A percentile compares a stretch with the other conserved stretches of the same genome.
Evolutionary conservation across 2,329 filamentous ascomycete species (phyloP).

Genomic region (Oidium heveae): DNA sequence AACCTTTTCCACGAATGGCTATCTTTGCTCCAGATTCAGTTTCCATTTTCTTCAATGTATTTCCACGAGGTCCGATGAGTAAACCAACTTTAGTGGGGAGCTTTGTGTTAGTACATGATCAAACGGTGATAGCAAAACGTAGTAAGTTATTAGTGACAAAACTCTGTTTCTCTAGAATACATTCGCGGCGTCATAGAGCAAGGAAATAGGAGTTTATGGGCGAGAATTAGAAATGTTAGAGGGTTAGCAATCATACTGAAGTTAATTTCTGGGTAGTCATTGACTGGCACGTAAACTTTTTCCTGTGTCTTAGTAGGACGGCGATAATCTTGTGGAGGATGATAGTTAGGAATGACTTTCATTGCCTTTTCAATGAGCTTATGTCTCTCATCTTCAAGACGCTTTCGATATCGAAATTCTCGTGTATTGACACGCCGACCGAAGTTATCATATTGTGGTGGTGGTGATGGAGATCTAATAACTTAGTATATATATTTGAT

Average conservation of each 20-base stretch:
- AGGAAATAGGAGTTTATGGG: slow-evolving; percentile 15
- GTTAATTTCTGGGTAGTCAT: slow-evolving; percentile 99
- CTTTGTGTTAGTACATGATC: slow-evolving; percentile 64
- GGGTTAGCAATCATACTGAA: slow-evolving; percentile 99
- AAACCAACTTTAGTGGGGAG: slow-evolving; percentile 86
- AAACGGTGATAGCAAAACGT: slow-evolving; percentile 15
- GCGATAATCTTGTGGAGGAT: slow-evolving; percentile 93
- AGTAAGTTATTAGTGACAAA: slow-evolving; percentile 16
- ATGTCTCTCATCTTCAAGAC: slow-evolving; percentile 93
- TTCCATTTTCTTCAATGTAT: slow-evolving; percentile 99
- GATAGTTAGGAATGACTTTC: slow-evolving; percentile 99
- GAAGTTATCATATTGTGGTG: slow-evolving; percentile 97
- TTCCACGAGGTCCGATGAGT: slow-evolving; percentile 99
- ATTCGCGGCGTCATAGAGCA: slow-evolving; percentile 16
- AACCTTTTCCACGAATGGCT: slow-evolving; percentile 97
- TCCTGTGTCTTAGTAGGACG: slow-evolving; percentile 99
- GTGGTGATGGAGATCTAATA: slow-evolving; percentile 69
- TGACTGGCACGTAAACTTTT: slow-evolving; percentile 99
- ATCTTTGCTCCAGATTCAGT: slow-evolving; percentile 93
- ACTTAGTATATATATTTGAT: slow-evolving; percentile 4
- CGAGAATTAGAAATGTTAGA: slow-evolving; percentile 48
- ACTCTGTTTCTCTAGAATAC: slow-evolving; percentile 12
- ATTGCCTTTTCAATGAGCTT: slow-evolving; percentile 97
- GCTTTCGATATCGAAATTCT: slow-evolving; percentile 95
- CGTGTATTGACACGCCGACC: slow-evolving; percentile 97